A percentile compares a stretch with the other conserved stretches of the same genome.
Conservation (phyloP, 768 basidiomycete species). For the Leccinum subgranulosum region DNA sequence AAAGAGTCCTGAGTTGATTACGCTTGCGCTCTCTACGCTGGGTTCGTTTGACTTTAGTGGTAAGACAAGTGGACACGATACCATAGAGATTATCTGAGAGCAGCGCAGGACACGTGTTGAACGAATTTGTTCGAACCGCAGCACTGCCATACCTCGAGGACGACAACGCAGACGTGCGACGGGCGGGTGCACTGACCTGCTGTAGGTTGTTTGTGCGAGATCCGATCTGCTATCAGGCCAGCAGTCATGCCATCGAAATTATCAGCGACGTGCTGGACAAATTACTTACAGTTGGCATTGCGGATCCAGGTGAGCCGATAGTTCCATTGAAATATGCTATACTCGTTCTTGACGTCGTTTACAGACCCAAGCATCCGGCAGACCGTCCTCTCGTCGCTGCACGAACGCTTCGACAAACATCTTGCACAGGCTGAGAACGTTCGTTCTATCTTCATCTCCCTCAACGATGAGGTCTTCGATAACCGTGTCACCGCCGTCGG, state of each 20-base stretch:
- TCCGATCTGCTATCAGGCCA: slow-evolving; percentile 94
- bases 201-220: slow-evolving; percentile 90
- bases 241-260: slow-evolving; percentile 93
- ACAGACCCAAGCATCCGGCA: slow-evolving; percentile 75
- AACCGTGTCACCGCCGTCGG: slow-evolving; percentile 89
- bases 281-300: slow-evolving; percentile 89
- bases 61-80: slow-evolving; percentile 28
- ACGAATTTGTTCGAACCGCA: slow-evolving; percentile 91
- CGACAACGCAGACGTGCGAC: slow-evolving; percentile 82
- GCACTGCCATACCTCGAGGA: slow-evolving; percentile 94
- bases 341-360: slow-evolving; percentile 7
- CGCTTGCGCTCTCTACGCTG: slow-evolving; percentile 81
- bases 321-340: background rate
- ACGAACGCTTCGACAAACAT: slow-evolving; percentile 94
- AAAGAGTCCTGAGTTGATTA: slow-evolving; percentile 66
- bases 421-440: slow-evolving; percentile 98
- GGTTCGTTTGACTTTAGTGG: slow-evolving; percentile 95
- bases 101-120: slow-evolving; percentile 76
- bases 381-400: slow-evolving; percentile 81
- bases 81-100: slow-evolving; percentile 10
- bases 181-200: slow-evolving; percentile 88
- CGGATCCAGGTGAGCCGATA: slow-evolving; percentile 75
- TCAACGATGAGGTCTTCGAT: slow-evolving; percentile 95
- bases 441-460: slow-evolving; percentile 92
- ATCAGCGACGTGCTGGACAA: slow-evolving; percentile 99